Conservation (phyloP, 768 basidiomycete species). For the Mycena kentingensis region DNA sequence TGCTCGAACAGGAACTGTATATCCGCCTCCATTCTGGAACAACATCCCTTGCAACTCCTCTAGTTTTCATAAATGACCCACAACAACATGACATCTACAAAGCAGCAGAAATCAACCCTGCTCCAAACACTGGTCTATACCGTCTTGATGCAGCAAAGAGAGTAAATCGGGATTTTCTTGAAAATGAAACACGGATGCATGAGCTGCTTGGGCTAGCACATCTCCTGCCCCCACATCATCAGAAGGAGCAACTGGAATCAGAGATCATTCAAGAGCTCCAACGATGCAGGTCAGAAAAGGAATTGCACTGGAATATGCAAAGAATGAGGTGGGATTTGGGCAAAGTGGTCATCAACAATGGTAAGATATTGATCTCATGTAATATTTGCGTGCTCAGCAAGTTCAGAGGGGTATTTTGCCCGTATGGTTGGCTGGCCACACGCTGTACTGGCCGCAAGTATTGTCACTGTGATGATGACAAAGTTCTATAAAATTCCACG, state of each 20-base stretch:
- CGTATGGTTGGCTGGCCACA: not conserved
- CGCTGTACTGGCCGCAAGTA: not conserved
- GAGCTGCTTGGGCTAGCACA: conserved; percentile 1
- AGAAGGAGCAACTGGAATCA: not conserved
- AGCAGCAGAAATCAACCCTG: not conserved
- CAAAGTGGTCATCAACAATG: conserved; percentile 5
- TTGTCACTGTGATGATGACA: conserved; percentile 22
- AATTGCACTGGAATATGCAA: conserved; percentile 9
- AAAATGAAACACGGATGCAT: conserved; percentile 5
- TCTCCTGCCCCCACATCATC: not conserved
- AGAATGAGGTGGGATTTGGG: not conserved
- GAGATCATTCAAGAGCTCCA: not conserved
- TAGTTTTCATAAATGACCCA: conserved; percentile 21
- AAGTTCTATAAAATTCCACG: conserved; percentile 26
- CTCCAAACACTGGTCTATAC: conserved; percentile 10
- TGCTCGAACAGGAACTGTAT: not conserved
- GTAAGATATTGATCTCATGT: not conserved
- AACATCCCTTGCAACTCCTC: conserved; percentile 4
- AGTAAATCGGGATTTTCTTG: not conserved
- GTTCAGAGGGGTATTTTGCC: conserved; percentile 2
- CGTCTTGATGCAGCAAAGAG: not conserved
- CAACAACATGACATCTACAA: conserved; percentile 6
- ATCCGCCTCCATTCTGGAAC: not conserved
- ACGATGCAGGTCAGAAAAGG: not conserved
- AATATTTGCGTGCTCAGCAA: not conserved